Conservation (phyloP, 805 yeast species). For the Torulaspora quercuum region DNA sequence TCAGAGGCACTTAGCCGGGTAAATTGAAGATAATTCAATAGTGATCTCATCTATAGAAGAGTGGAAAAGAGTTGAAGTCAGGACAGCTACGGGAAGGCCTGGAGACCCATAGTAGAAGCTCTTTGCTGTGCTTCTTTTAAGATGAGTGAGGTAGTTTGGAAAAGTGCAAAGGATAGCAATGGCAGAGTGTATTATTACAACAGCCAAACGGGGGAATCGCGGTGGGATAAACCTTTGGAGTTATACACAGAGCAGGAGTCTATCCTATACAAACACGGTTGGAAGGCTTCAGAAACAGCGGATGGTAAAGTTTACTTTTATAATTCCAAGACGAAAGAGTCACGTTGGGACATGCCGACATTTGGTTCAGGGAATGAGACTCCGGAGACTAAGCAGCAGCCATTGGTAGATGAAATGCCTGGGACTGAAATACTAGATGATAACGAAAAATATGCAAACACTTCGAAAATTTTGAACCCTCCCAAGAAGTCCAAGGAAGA, state of each 20-base stretch:
- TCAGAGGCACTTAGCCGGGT: slow-evolving; percentile 2
- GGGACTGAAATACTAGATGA: background rate
- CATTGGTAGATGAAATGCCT: background rate
- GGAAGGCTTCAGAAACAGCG: slow-evolving; percentile 49
- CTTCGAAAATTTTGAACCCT: slow-evolving; percentile 32
- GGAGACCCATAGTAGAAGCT: too few species aligned
- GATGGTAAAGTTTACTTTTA: slow-evolving; percentile 68
- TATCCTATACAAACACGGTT: slow-evolving; percentile 50
- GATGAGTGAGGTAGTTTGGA: slow-evolving; percentile 47
- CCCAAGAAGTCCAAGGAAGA: slow-evolving; percentile 32
- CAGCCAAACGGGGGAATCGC: slow-evolving; percentile 58
- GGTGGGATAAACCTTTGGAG: slow-evolving; percentile 77
- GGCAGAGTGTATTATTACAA: slow-evolving; percentile 75
- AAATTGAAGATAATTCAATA: slow-evolving; percentile 2
- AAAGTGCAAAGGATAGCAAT: slow-evolving; percentile 55
- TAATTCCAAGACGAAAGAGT: slow-evolving; percentile 57
- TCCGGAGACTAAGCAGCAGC: slow-evolving; percentile 1
- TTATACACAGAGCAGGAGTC: slow-evolving; percentile 40
- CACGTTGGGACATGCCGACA: slow-evolving; percentile 78
- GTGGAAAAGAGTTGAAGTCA: too few species aligned
- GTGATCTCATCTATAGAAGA: too few species aligned
- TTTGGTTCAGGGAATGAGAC: slow-evolving; percentile 7
- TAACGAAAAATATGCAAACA: slow-evolving; percentile 23
- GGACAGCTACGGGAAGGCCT: too few species aligned
- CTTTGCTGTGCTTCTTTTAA: slow-evolving; percentile 1